Evolutionary conservation across 2,329 filamentous ascomycete genomes (phyloP).

Genomic region (Sporothrix protearum): DNA sequence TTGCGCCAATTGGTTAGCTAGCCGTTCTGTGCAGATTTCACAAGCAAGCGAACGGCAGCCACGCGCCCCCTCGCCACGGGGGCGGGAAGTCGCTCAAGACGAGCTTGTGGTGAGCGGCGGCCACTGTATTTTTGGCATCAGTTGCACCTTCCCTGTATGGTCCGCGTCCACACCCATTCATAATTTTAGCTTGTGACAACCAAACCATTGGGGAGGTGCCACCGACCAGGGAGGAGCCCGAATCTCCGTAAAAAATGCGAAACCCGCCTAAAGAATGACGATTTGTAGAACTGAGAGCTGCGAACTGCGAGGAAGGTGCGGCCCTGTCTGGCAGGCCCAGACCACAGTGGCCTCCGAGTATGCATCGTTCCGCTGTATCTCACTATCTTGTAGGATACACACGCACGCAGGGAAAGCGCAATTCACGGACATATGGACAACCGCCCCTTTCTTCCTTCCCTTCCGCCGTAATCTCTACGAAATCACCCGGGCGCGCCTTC

Average conservation of each 20-base stretch:
- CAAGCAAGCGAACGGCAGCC: conserved; percentile 4
- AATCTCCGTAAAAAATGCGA: conserved; percentile 19
- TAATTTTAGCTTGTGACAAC: conserved; percentile 18
- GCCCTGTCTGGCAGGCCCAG: background rate
- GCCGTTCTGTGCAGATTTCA: conserved; percentile 14
- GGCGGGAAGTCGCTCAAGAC: background rate
- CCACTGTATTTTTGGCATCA: background rate
- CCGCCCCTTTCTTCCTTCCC: conserved; percentile 11
- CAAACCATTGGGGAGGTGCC: background rate
- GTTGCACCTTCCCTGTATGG: background rate
- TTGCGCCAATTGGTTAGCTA: conserved; percentile 21
- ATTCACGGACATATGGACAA: conserved; percentile 16
- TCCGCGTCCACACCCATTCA: background rate
- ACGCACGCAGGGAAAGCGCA: background rate
- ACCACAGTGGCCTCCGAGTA: background rate
- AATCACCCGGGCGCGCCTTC: conserved; percentile 4
- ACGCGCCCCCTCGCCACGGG: background rate
- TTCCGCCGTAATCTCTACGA: background rate
- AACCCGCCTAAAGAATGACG: background rate
- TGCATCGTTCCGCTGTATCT: background rate
- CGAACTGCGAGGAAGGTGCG: background rate
- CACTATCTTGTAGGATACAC: background rate
- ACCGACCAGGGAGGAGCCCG: background rate
- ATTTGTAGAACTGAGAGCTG: background rate
- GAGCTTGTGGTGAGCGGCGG: background rate